A percentile compares a stretch with the other conserved stretches of the same genome.
Evolutionary conservation across 78 protist genomes (phyloP).

Genomic region (Dictyostelium citrinum): DNA sequence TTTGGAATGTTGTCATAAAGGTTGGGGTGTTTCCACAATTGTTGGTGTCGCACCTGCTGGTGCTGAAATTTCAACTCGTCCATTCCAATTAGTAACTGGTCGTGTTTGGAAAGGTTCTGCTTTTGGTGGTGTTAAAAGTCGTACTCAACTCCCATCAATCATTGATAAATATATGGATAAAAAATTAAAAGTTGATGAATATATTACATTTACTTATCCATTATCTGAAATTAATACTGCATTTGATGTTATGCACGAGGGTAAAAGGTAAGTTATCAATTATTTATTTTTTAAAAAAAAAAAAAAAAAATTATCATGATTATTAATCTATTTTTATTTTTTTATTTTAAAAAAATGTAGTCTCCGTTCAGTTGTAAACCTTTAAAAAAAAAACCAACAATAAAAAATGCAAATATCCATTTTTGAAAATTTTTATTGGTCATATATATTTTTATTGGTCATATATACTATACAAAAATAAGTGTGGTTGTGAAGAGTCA

Average conservation of each 20-base stretch:
- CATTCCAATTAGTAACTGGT: conserved; percentile 97
- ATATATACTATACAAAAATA: neutral
- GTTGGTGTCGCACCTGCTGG: conserved; percentile 95
- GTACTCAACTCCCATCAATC: conserved; percentile 82
- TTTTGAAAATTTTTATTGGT: neutral
- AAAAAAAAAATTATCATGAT: neutral
- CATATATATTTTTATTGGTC: neutral
- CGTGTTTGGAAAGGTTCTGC: conserved; percentile 87
- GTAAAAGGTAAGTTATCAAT: conserved; percentile 38
- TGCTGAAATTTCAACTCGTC: conserved; percentile 91
- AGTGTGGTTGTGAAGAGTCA: neutral
- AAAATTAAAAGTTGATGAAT: conserved; percentile 86
- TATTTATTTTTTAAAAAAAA: neutral
- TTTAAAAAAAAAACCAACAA: neutral
- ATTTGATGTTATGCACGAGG: conserved; percentile 81
- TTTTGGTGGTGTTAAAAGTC: conserved; percentile 82
- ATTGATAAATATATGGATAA: conserved; percentile 81
- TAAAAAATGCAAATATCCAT: neutral
- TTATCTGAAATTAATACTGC: conserved; percentile 79
- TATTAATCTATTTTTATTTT: neutral
- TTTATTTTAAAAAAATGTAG: neutral
- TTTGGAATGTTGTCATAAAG: conserved; percentile 91
- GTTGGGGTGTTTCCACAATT: conserved; percentile 90
- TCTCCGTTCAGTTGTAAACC: conserved; percentile 44
- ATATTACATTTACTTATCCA: conserved; percentile 69